These are phyloP conservation scores for Colletotrichum shisoi DNA, from an alignment of 2,329 filamentous ascomycete genomes.

Conservation along the genomic window DNA sequence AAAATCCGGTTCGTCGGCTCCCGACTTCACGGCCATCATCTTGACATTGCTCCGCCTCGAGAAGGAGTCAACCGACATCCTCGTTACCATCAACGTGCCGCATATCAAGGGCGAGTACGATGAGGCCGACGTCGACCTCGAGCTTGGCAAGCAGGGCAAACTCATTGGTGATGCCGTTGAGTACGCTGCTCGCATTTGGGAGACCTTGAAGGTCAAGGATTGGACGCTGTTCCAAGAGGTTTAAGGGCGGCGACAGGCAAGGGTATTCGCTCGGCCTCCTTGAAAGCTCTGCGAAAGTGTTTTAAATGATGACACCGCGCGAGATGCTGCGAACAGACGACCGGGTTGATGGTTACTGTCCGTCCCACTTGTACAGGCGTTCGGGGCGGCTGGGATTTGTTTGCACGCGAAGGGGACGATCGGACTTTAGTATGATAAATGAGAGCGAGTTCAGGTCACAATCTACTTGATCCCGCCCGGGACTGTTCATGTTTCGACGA, in stretches of 20 bases:
- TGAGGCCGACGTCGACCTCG: slow-evolving; percentile 73
- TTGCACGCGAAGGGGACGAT: not conserved
- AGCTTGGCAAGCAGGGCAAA: slow-evolving; percentile 70
- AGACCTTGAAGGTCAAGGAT: slow-evolving; percentile 79
- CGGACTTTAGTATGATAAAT: not conserved
- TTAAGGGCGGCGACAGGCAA: slow-evolving; percentile 38
- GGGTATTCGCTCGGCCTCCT: not conserved
- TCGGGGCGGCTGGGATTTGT: slow-evolving; percentile 1
- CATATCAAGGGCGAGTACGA: slow-evolving; percentile 78
- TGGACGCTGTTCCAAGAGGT: slow-evolving; percentile 74
- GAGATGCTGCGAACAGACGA: slow-evolving; percentile 6
- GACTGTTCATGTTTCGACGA: not conserved
- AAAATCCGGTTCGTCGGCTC: slow-evolving; percentile 49
- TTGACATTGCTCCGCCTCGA: slow-evolving; percentile 80
- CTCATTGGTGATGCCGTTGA: slow-evolving; percentile 74
- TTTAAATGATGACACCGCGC: not conserved
- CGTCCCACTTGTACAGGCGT: slow-evolving; percentile 5
- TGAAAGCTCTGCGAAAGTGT: not conserved
- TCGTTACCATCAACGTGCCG: slow-evolving; percentile 88
- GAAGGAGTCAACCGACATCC: slow-evolving; percentile 77
- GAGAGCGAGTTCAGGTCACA: not conserved
- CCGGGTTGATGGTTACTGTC: not conserved
- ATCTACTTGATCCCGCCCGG: not conserved
- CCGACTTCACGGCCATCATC: slow-evolving; percentile 76
- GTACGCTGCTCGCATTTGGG: slow-evolving; percentile 72